A percentile compares a stretch with the other conserved stretches of the same genome.
These are phyloP conservation scores for Puccinia brachypodii DNA, from an alignment of 1,284 basidiomycete species.

Conservation along the genomic window DNA sequence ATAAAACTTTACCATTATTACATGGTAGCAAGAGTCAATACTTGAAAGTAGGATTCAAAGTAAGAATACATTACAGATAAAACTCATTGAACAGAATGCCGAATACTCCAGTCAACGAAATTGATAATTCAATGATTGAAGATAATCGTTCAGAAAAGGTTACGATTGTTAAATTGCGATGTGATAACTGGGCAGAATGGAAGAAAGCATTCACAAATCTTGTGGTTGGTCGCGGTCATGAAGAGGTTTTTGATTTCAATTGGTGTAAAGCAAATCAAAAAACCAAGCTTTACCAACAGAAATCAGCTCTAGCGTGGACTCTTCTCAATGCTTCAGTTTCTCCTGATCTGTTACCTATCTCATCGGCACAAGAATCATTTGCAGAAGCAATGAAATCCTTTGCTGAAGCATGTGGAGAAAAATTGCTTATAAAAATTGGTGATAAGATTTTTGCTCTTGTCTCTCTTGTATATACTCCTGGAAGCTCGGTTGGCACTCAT, in stretches of 20 bases:
- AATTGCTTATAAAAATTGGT: background rate
- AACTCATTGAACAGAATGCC: no score
- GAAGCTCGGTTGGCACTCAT: background rate
- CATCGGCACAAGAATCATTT: background rate
- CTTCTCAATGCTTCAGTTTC: background rate
- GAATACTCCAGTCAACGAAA: no score
- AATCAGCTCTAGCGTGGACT: background rate
- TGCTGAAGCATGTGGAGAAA: background rate
- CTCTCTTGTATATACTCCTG: background rate
- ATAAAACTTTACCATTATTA: no score
- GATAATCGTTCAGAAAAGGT: no score
- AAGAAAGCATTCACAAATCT: background rate
- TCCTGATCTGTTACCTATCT: background rate
- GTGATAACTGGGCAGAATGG: constrained; percentile 8
- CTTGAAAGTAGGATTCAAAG: no score
- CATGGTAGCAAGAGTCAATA: no score
- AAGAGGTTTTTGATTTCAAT: background rate
- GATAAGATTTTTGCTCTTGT: background rate
- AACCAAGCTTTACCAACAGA: background rate
- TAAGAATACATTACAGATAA: no score
- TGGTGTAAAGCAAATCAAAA: background rate
- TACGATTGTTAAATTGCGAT: background rate
- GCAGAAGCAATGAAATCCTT: background rate
- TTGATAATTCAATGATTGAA: no score
- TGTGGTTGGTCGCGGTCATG: background rate